phyloP scores from a whole-genome alignment of 495 filamentous ascomycete species.

The Neurospora sp. region DNA sequence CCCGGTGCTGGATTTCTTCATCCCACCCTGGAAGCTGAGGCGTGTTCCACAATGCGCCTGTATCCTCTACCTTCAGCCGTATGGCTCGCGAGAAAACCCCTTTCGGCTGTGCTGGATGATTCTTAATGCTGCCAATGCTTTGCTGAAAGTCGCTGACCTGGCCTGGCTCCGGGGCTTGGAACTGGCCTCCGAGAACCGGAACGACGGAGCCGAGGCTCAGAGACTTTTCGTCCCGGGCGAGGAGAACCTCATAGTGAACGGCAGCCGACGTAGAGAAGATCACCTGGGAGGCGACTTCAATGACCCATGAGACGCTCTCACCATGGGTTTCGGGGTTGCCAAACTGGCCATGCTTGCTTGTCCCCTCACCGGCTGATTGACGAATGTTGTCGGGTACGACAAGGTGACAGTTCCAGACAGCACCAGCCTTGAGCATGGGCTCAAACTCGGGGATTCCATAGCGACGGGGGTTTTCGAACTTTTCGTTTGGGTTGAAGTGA shows the following conservation, averaged over 20 bases:
- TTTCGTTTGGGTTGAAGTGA: conserved; percentile 67
- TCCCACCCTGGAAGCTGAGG: conserved; percentile 65
- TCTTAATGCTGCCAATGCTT: conserved; percentile 35
- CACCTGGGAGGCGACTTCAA: conserved; percentile 86
- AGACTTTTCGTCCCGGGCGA: conserved; percentile 77
- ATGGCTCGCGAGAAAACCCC: conserved; percentile 76
- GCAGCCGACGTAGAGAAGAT: conserved; percentile 81
- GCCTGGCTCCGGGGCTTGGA: conserved; percentile 44
- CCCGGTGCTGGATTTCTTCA: conserved; percentile 26
- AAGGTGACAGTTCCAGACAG: conserved; percentile 68
- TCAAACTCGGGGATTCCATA: conserved; percentile 80
- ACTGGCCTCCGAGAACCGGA: conserved; percentile 34
- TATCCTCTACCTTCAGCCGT: conserved; percentile 72
- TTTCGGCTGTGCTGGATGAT: conserved; percentile 41
- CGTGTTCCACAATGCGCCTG: conserved; percentile 78
- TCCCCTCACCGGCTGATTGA: conserved; percentile 23
- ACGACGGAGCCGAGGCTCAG: conserved; percentile 53
- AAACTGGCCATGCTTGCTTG: conserved; percentile 25
- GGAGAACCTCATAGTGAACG: conserved; percentile 81
- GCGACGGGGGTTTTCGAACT: conserved; percentile 48
- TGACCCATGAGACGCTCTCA: conserved; percentile 69
- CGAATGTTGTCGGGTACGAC: conserved; percentile 64
- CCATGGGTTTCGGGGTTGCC: conserved; percentile 24
- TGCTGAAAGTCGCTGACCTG: conserved; percentile 63
- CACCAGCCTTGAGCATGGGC: conserved; percentile 90